Percentiles rank a stretch among this genome's conserved stretches.
phyloP scores from a whole-genome alignment of 1,139 yeast genomes.

The Taphrina populina region DNA sequence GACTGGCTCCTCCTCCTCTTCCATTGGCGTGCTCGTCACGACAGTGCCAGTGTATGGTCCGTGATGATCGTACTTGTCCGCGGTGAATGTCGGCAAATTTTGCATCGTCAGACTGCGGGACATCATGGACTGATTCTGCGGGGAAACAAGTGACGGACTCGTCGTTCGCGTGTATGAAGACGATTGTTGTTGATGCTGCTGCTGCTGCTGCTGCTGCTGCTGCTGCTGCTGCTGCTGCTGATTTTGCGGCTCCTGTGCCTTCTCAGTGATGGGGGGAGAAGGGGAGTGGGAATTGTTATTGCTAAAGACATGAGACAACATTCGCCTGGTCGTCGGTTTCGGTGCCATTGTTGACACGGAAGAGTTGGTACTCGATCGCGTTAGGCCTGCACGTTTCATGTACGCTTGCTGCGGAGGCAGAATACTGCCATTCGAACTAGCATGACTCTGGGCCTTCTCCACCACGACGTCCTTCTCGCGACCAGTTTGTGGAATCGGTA shows the following conservation, averaged over 20 bases:
- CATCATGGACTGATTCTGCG: not conserved
- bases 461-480: not conserved
- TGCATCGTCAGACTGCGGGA: constrained; percentile 1
- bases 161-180: not conserved
- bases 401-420: constrained; percentile 16
- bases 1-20: constrained; percentile 25
- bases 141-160: not conserved
- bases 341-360: not conserved
- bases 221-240: too few relatives aligned
- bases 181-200: not conserved
- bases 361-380: constrained; percentile 4
- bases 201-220: too few relatives aligned
- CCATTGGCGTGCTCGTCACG: constrained; percentile 27
- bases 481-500: not conserved
- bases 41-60: constrained; percentile 24
- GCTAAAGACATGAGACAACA: constrained; percentile 5
- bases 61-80: constrained; percentile 24
- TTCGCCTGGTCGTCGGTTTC: constrained; percentile 13
- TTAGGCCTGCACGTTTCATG: constrained; percentile 16
- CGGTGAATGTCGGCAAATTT: not conserved
- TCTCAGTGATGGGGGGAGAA: not conserved
- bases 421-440: not conserved
- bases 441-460: constrained; percentile 1
- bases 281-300: not conserved
- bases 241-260: too few relatives aligned